Evolutionary conservation across 805 yeast genomes (phyloP).

Genomic region (Vanderwaltozyma polyspora): DNA sequence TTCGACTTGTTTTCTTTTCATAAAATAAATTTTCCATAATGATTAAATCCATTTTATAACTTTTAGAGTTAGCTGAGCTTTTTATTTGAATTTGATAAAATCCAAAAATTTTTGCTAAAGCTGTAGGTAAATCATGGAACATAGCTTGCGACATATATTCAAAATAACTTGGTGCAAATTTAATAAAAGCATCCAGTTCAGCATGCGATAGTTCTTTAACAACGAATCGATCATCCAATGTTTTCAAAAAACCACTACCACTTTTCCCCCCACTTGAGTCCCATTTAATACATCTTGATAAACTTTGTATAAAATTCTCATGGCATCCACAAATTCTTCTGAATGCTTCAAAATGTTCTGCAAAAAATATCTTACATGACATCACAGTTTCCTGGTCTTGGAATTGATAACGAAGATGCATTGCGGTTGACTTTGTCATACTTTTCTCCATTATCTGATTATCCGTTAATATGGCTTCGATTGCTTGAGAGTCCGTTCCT

Average conservation of each 20-base stretch:
- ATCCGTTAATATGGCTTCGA: not conserved
- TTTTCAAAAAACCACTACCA: conserved; percentile 87
- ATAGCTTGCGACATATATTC: conserved; percentile 91
- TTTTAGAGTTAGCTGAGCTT: conserved; percentile 53
- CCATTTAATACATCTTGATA: conserved; percentile 91
- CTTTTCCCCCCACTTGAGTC: conserved; percentile 94
- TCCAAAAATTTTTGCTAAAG: conserved; percentile 88
- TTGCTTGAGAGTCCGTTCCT: not conserved
- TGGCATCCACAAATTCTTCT: conserved; percentile 72
- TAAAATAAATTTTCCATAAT: conserved; percentile 95
- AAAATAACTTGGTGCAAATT: conserved; percentile 93
- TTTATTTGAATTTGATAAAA: conserved; percentile 87
- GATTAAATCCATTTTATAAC: conserved; percentile 76
- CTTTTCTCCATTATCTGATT: conserved; percentile 42
- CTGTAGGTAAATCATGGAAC: conserved; percentile 91
- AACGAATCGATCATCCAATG: conserved; percentile 80
- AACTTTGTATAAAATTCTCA: conserved; percentile 71
- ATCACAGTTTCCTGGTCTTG: conserved; percentile 73
- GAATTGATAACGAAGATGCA: conserved; percentile 86
- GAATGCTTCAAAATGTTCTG: conserved; percentile 94
- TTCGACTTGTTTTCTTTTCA: conserved; percentile 66
- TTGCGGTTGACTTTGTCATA: conserved; percentile 74
- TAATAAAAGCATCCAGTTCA: conserved; percentile 87
- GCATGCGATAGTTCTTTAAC: conserved; percentile 79
- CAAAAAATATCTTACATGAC: conserved; percentile 88